These are phyloP conservation scores for Tulasnella sp. DNA, from an alignment of 768 basidiomycete species.

Conservation along the genomic window DNA sequence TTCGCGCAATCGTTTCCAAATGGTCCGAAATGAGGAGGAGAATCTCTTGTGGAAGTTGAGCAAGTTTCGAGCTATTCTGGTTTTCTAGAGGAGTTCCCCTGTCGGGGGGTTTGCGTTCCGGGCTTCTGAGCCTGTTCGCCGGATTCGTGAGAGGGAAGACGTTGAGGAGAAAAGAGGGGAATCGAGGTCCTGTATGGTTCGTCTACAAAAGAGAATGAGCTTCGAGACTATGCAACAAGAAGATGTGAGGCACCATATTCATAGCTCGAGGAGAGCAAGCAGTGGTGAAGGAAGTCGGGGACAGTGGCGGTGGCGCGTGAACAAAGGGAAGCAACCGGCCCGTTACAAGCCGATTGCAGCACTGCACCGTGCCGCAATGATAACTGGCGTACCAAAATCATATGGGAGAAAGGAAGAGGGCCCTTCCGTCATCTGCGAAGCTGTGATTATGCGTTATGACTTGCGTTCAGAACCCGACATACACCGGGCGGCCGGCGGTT, in stretches of 20 bases:
- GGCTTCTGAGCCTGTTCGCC: neutral
- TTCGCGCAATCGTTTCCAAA: neutral
- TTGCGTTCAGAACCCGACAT: too few relatives aligned
- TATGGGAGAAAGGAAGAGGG: too few relatives aligned
- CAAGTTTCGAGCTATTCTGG: neutral
- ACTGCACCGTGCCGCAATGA: too few relatives aligned
- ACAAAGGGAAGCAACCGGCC: too few relatives aligned
- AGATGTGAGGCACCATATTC: neutral
- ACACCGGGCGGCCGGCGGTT: too few relatives aligned
- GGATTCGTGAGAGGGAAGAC: neutral
- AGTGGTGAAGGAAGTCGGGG: too few relatives aligned
- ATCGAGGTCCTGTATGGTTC: neutral
- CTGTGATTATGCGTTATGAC: too few relatives aligned
- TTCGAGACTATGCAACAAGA: neutral
- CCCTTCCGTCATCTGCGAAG: too few relatives aligned
- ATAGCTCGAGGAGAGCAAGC: neutral
- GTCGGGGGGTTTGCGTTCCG: neutral
- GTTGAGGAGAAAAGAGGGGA: neutral
- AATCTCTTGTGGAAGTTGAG: neutral
- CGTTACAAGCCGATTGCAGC: too few relatives aligned
- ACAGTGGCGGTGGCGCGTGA: too few relatives aligned
- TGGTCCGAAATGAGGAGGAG: neutral
- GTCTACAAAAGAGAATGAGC: neutral
- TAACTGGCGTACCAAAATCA: too few relatives aligned
- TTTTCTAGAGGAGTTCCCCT: neutral